Conservation (phyloP, 78 protist genomes). For the Polysphondylium violaceum region DNA sequence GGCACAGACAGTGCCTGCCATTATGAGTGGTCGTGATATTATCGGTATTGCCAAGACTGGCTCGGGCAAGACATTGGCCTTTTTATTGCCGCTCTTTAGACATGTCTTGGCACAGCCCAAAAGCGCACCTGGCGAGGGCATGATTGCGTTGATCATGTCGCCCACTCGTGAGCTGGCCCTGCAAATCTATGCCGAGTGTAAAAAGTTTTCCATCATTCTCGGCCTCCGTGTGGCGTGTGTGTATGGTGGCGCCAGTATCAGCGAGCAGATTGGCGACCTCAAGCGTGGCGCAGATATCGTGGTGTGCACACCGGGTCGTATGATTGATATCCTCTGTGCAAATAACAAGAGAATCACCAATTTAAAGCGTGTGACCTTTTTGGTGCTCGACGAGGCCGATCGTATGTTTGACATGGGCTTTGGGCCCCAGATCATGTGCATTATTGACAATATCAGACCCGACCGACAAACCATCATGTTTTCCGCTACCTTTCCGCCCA, state of each 20-base stretch:
- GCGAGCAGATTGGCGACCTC: constrained; percentile 97
- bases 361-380: constrained; percentile 93
- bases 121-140: constrained; percentile 94
- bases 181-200: constrained; percentile 93
- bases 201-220: constrained; percentile 79
- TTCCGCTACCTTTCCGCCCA: constrained; percentile 97
- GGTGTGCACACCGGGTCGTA: constrained; percentile 99
- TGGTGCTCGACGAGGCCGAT: constrained; percentile 99
- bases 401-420: constrained; percentile 99
- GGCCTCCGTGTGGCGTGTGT: constrained; percentile 85
- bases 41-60: constrained; percentile 95
- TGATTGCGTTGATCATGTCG: constrained; percentile 94
- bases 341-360: constrained; percentile 94
- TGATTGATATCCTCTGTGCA: constrained; percentile 97
- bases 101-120: constrained; percentile 94
- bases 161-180: constrained; percentile 99
- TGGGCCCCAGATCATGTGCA: constrained; percentile 93
- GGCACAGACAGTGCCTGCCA: constrained; percentile 93
- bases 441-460: constrained; percentile 92
- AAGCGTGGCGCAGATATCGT: constrained; percentile 96
- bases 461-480: constrained; percentile 96
- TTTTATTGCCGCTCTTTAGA: constrained; percentile 97
- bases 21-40: constrained; percentile 96
- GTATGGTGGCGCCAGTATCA: constrained; percentile 97
- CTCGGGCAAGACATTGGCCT: constrained; percentile 98